Percentiles rank a stretch among this genome's conserved stretches.
These are phyloP conservation scores for Botrytis paeoniae DNA, from an alignment of 2,329 filamentous ascomycete species.

Conservation along the genomic window DNA sequence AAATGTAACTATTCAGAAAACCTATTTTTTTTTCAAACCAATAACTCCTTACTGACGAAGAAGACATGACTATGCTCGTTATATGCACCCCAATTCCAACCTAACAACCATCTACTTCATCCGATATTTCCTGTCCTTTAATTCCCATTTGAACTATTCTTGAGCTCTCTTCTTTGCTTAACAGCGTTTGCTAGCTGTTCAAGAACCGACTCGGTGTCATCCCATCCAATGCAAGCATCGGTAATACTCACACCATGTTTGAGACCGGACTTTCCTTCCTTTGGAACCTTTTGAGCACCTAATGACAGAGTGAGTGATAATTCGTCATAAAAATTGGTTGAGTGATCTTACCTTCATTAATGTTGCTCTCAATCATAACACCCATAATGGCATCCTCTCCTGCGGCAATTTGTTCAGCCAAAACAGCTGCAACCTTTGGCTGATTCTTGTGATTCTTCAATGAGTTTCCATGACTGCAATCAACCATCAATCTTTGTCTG, in stretches of 20 bases:
- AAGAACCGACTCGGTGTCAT: conserved; percentile 79
- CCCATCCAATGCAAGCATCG: conserved; percentile 94
- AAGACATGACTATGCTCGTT: not conserved
- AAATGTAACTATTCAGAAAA: conserved; percentile 4
- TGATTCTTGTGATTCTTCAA: conserved; percentile 97
- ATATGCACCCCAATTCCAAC: not conserved
- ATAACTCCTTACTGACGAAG: conserved; percentile 6
- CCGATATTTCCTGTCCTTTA: not conserved
- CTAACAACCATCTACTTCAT: no score
- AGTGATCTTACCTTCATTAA: conserved; percentile 70
- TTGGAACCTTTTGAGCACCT: conserved; percentile 87
- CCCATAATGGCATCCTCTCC: conserved; percentile 88
- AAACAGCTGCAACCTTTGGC: conserved; percentile 78
- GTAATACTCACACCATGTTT: conserved; percentile 97
- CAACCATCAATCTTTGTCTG: conserved; percentile 83
- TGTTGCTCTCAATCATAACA: conserved; percentile 98
- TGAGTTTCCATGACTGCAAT: conserved; percentile 97
- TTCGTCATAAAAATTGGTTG: not conserved
- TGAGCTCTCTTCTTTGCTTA: conserved; percentile 61
- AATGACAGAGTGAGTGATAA: conserved; percentile 19
- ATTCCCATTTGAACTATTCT: conserved; percentile 25
- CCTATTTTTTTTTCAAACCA: not conserved
- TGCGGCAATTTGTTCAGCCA: conserved; percentile 80
- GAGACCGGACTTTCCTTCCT: conserved; percentile 78
- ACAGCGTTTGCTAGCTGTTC: conserved; percentile 77